Conservation (phyloP, 495 filamentous ascomycete species). For the Penicillium subrubescens region DNA sequence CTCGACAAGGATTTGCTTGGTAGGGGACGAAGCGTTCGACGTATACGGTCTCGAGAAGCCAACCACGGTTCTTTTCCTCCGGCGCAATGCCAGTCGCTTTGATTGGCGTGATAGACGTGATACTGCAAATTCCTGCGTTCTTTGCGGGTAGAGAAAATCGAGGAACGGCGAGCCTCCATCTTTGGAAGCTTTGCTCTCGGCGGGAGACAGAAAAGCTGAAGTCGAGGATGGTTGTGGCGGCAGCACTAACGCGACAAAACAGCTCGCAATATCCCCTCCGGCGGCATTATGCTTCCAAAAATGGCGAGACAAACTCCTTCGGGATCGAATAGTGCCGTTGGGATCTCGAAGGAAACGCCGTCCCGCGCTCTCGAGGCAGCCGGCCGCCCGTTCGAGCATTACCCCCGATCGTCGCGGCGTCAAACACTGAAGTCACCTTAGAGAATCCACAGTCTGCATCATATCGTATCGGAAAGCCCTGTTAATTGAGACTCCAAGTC, state of each 20-base stretch:
- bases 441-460: constrained; percentile 23
- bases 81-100: constrained; percentile 32
- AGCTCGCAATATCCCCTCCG: constrained; percentile 56
- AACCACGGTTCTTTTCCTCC: constrained; percentile 28
- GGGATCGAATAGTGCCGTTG: constrained; percentile 54
- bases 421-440: constrained; percentile 35
- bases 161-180: constrained; percentile 35
- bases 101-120: constrained; percentile 28
- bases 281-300: constrained; percentile 69
- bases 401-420: constrained; percentile 53
- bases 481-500: constrained; percentile 1
- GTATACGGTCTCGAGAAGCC: constrained; percentile 33
- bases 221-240: constrained; percentile 26
- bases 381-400: constrained; percentile 85
- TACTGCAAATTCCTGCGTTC: constrained; percentile 25
- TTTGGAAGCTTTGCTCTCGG: constrained; percentile 10
- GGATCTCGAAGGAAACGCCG: constrained; percentile 64
- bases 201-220: constrained; percentile 15
- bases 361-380: constrained; percentile 76
- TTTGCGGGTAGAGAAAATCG: constrained; percentile 46
- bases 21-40: constrained; percentile 25
- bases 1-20: constrained; percentile 3
- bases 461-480: constrained; percentile 28
- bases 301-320: constrained; percentile 60
- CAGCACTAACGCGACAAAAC: constrained; percentile 42